A percentile compares a stretch with the other conserved stretches of the same genome.
phyloP scores from a whole-genome alignment of 1,284 basidiomycete species.

The Cryptococcus sp. region DNA sequence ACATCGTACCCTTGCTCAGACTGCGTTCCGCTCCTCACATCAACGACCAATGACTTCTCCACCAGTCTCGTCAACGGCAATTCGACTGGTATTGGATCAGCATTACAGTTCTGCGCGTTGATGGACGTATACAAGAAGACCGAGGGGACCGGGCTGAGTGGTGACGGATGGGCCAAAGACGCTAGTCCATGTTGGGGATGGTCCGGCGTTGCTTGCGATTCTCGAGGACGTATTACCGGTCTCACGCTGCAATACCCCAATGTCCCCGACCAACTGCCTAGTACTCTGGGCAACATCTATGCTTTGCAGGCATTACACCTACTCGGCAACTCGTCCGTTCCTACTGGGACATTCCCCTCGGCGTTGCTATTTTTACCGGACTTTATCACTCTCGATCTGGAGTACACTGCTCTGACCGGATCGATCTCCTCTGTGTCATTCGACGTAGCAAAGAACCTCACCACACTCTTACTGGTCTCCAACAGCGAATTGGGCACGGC shows the following conservation, averaged over 20 bases:
- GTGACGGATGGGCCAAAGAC: constrained; percentile 35
- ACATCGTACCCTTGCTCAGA: constrained; percentile 40
- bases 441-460: constrained; percentile 20
- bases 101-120: constrained; percentile 52
- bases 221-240: constrained; percentile 27
- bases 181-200: constrained; percentile 44
- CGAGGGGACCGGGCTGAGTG: constrained; percentile 5
- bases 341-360: constrained; percentile 40
- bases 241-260: constrained; percentile 42
- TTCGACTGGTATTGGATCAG: constrained; percentile 44
- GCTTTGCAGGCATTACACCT: constrained; percentile 39
- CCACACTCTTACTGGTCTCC: constrained; percentile 37
- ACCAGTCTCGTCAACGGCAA: constrained; percentile 28
- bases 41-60: constrained; percentile 44
- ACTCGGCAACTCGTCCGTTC: constrained; percentile 43
- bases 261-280: constrained; percentile 35
- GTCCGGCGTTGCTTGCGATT: constrained; percentile 48
- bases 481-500: constrained; percentile 42
- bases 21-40: constrained; percentile 39
- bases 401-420: constrained; percentile 43
- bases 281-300: constrained; percentile 38
- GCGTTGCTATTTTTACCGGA: constrained; percentile 29
- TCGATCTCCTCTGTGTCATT: constrained; percentile 35
- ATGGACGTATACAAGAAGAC: constrained; percentile 38
- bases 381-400: constrained; percentile 38